These are phyloP conservation scores for Didymella segeticola DNA, from an alignment of 2,329 filamentous ascomycete species.

Conservation along the genomic window DNA sequence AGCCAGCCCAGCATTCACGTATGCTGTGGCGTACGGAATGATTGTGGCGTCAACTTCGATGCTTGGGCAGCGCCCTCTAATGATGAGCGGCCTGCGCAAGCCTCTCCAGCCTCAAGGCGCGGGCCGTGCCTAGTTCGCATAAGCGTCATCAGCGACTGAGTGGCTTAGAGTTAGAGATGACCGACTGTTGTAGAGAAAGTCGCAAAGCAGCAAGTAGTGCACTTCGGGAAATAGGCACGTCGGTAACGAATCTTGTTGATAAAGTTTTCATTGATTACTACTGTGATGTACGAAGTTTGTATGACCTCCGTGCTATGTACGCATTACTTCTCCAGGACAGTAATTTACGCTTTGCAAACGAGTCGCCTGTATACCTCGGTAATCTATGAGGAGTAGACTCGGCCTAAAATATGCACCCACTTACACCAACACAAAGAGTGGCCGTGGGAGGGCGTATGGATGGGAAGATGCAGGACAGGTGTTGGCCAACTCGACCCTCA, in stretches of 20 bases:
- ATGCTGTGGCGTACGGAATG: background rate
- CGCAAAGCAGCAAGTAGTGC: no score
- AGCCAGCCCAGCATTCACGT: background rate
- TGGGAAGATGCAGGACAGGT: background rate
- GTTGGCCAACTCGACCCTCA: background rate
- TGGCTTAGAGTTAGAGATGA: no score
- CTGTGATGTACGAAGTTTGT: conserved; percentile 6
- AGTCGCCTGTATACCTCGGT: background rate
- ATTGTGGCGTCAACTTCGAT: background rate
- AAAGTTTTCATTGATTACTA: conserved; percentile 1
- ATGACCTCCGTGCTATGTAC: conserved; percentile 16
- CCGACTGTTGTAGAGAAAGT: no score
- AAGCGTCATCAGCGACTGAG: background rate
- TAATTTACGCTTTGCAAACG: conserved; percentile 8
- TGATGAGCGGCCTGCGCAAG: background rate
- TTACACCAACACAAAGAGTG: no score
- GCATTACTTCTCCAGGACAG: conserved; percentile 22
- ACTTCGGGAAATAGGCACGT: background rate
- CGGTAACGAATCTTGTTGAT: background rate
- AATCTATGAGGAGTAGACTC: conserved; percentile 1
- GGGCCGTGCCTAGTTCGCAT: background rate
- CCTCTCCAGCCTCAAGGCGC: background rate
- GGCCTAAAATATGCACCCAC: no score
- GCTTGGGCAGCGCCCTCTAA: background rate
- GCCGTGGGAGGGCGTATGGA: no score